These are phyloP conservation scores for Leccinum subtestaceum DNA, from an alignment of 768 basidiomycete genomes.

Conservation along the genomic window DNA sequence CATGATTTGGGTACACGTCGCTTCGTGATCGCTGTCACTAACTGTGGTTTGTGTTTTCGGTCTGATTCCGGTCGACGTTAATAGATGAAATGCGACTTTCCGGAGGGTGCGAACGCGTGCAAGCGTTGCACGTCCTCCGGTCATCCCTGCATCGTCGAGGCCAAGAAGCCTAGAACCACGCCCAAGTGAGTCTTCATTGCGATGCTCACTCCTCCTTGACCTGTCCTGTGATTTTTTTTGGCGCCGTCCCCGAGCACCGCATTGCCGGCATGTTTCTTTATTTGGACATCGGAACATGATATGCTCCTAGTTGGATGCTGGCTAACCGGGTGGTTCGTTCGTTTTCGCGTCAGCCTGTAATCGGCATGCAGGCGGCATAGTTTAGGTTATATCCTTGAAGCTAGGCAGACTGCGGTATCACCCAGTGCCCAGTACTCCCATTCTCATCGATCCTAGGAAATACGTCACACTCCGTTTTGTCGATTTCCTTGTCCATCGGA, in stretches of 20 bases:
- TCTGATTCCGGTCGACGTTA: conserved; percentile 9
- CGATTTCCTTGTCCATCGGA: conserved; percentile 11
- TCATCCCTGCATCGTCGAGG: conserved; percentile 80
- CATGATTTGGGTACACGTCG: neutral
- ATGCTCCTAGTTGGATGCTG: conserved; percentile 19
- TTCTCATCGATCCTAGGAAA: neutral
- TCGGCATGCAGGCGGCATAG: conserved; percentile 11
- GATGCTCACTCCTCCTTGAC: conserved; percentile 12
- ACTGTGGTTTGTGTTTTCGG: conserved; percentile 13
- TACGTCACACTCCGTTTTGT: neutral
- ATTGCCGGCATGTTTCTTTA: conserved; percentile 22
- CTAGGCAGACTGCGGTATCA: conserved; percentile 8
- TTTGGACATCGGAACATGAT: conserved; percentile 25
- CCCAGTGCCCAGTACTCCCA: neutral
- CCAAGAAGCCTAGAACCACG: conserved; percentile 70
- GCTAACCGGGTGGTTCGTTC: conserved; percentile 6
- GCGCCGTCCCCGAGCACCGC: conserved; percentile 19
- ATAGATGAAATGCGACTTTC: conserved; percentile 88
- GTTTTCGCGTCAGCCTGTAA: conserved; percentile 16
- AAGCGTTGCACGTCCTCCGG: conserved; percentile 70
- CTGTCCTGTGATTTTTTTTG: neutral
- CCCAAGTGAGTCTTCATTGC: conserved; percentile 66
- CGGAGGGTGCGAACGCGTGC: conserved; percentile 69
- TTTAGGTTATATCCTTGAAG: conserved; percentile 14
- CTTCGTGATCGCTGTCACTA: conserved; percentile 3